These are phyloP conservation scores for Filosporella fistucella DNA, from an alignment of 495 filamentous ascomycete species.

Conservation along the genomic window DNA sequence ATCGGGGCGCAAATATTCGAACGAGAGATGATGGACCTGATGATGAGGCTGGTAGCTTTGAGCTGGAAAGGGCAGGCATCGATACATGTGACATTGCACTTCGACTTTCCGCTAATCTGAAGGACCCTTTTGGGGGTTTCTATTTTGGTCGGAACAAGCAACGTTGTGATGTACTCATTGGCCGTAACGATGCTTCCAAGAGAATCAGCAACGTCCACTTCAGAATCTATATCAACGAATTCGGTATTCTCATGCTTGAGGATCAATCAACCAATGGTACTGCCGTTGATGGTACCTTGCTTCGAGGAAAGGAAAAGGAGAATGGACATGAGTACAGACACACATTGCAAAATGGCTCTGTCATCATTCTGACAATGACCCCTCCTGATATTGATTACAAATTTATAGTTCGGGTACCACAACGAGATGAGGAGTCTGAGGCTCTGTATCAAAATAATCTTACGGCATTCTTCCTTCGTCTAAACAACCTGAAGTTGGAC, in stretches of 20 bases:
- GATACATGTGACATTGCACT: constrained; percentile 63
- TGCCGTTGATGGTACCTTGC: constrained; percentile 50
- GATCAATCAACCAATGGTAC: constrained; percentile 94
- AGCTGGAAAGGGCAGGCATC: constrained; percentile 45
- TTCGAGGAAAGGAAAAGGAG: constrained; percentile 26
- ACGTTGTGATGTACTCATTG: constrained; percentile 71
- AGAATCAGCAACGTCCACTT: constrained; percentile 88
- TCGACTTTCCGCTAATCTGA: constrained; percentile 66
- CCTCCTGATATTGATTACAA: constrained; percentile 45
- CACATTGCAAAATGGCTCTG: constrained; percentile 22
- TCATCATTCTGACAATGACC: constrained; percentile 24
- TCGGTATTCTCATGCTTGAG: constrained; percentile 81
- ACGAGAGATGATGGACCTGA: constrained; percentile 36
- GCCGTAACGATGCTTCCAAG: constrained; percentile 44
- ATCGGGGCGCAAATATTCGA: constrained; percentile 21
- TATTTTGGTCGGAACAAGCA: constrained; percentile 71
- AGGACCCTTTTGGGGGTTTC: constrained; percentile 64
- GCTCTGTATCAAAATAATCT: constrained; percentile 22
- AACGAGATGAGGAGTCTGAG: constrained; percentile 10
- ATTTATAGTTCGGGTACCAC: constrained; percentile 84
- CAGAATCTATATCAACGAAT: constrained; percentile 77
- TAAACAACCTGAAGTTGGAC: constrained; percentile 6
- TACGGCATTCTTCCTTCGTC: constrained; percentile 17
- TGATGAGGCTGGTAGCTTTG: constrained; percentile 47
- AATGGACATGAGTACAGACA: constrained; percentile 22